Evolutionary conservation across 2,329 filamentous ascomycete genomes (phyloP), one percentile per base, ranked within the genome.

Genomic region (Ophiocordyceps unilateralis): DNA sequence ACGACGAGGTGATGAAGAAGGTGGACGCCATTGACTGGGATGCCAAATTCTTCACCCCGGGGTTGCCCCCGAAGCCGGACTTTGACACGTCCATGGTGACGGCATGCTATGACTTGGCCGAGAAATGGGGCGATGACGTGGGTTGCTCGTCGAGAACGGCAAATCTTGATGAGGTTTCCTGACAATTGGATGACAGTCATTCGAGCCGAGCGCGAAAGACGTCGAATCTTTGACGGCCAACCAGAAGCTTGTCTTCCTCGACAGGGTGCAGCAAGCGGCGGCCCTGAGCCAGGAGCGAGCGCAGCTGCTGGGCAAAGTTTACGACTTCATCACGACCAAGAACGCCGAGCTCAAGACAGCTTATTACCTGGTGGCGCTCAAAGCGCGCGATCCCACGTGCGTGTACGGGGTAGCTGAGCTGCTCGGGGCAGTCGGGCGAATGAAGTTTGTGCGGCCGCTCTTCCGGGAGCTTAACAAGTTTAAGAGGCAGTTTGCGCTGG

Each of bases 401-500:
- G 85, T 89, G 53, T 58, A 75, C 46, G 79, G 80, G 1, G 76
- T 85, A 0, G 78, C 81, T 1, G 75, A 83, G 45, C 67, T 95
- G 44, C 67, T 96, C 34, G 83, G 84, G 26, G 70, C 72, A 42
- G 87, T 95, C 21, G 91, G 91, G 12, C 70, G 91, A 45, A 96
- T 98, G 91, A 96, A 96, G 72, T 96, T 89, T 61, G 89, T 96
- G 46, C 71, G 89, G 40, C 86, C 89, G 20, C 63, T 96, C 55
- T 95, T 81, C 65, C 73, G 81, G 47, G 72, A 76, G 41, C 65
- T 98, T 50, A 80, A 81, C 54, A 77, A 78, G 58, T 75, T 83
- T 34, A 81, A 95, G 62, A 68, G 76, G 40, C 66, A 77, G 22
- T 62, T 93, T 53, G 89, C 91, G 0, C 62, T 89, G 43, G 68